phyloP scores from a whole-genome alignment of 495 filamentous ascomycete species.

The Lindgomyces ingoldianus region DNA sequence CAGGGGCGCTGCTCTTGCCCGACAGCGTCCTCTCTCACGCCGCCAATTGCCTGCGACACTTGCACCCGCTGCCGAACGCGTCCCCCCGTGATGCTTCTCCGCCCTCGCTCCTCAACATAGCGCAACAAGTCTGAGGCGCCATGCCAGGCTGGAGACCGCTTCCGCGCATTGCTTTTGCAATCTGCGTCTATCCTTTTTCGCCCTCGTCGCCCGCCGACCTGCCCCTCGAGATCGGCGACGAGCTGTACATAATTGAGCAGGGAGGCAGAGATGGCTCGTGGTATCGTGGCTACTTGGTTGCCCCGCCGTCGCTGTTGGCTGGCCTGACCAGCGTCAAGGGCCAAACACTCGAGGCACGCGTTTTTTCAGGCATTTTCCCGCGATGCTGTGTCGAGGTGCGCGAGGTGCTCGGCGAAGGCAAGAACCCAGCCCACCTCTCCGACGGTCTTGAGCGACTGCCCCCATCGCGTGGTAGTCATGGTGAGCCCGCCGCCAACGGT shows the following conservation, averaged over 20 bases:
- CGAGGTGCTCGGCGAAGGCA: constrained; percentile 49
- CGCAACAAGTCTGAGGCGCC: constrained; percentile 20
- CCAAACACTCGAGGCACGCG: constrained; percentile 88
- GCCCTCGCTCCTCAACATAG: constrained; percentile 13
- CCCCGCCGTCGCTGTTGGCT: constrained; percentile 87
- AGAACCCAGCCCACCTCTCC: constrained; percentile 19
- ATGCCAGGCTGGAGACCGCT: constrained; percentile 76
- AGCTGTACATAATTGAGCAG: constrained; percentile 97
- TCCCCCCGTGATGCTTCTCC: constrained; percentile 32
- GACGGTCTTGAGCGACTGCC: constrained; percentile 24
- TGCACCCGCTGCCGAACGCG: too few relatives aligned
- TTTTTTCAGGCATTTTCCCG: constrained; percentile 97
- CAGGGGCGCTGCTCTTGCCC: too few relatives aligned
- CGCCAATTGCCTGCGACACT: constrained; percentile 7
- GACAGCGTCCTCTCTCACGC: too few relatives aligned
- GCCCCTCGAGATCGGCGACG: constrained; percentile 96
- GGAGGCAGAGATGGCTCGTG: constrained; percentile 81
- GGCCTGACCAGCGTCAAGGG: constrained; percentile 90
- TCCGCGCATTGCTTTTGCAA: constrained; percentile 94
- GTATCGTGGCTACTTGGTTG: constrained; percentile 93
- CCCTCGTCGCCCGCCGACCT: constrained; percentile 85
- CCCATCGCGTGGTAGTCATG: constrained; percentile 25
- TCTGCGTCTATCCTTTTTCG: constrained; percentile 89
- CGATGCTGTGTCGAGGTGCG: constrained; percentile 82
- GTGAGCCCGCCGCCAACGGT: constrained; percentile 36